Conservation (phyloP, 2,329 filamentous ascomycete species). For the Sporothrix protearum region DNA sequence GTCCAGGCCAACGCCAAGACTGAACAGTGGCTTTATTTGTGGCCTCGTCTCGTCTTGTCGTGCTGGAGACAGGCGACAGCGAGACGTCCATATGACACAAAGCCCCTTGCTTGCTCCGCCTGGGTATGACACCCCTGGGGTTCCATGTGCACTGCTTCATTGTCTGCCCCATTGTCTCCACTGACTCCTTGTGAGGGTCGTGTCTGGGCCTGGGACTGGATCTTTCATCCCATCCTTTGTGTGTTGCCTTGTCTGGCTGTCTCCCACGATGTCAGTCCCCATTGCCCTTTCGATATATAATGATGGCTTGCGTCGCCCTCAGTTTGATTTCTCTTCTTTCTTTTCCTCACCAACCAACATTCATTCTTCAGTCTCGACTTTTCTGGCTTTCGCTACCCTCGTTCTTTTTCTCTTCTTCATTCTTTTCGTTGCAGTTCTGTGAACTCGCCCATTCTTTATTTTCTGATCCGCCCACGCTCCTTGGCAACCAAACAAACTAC, state of each 20-base stretch:
- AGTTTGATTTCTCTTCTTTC: not conserved
- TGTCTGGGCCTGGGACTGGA: not conserved
- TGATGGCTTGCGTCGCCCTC: not conserved
- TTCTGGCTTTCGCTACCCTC: constrained; percentile 19
- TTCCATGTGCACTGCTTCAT: constrained; percentile 1
- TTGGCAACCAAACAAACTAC: not conserved
- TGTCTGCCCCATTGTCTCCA: not conserved
- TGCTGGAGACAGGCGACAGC: not conserved
- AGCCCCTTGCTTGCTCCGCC: not conserved
- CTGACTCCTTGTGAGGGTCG: not conserved
- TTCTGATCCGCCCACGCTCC: constrained; percentile 12
- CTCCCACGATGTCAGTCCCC: not conserved
- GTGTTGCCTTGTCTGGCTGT: not conserved
- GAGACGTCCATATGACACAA: constrained; percentile 11
- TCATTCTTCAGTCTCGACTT: constrained; percentile 16
- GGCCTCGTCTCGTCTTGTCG: constrained; percentile 8
- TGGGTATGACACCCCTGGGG: not conserved
- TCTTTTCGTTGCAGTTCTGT: constrained; percentile 27
- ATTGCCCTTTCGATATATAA: constrained; percentile 7
- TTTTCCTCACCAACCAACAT: constrained; percentile 21
- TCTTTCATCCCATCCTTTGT: constrained; percentile 10
- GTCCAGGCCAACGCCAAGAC: not conserved
- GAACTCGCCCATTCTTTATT: constrained; percentile 22
- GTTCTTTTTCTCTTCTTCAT: constrained; percentile 22
- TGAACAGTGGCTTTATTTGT: not conserved